Base-by-base conservation (phyloP, 2,329 filamentous ascomycete genomes). In the Thielaviopsis ethacetica region DNA sequence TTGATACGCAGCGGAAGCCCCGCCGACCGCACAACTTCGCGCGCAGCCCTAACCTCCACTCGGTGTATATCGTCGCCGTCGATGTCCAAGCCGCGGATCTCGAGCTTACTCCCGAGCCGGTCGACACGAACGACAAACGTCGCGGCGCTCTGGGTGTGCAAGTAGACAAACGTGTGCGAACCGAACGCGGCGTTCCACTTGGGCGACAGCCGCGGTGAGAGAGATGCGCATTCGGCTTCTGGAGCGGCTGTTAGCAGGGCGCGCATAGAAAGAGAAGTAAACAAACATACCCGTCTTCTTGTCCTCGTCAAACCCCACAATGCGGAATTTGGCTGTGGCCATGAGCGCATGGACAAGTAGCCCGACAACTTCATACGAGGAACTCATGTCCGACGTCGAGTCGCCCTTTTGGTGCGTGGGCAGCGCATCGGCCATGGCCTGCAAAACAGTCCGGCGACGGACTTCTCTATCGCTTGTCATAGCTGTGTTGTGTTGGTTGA, bases 271-370 rank as follows among this genome's bases (percentile, higher is more conserved):
- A 10, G 21, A 21, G 5, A 49, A 19, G 6, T 2, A 21, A 4
- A 21, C 3, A 19, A 49, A 49, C 59, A 13, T 71, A 88, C 87
- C 79, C 63, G 87, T 81, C 54, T 76, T 80, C 67, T 90, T 82
- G 57, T 91, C 88, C 70, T 97, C 89, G 54, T 85, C 80, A n/a
- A 95, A 83, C 1, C 91, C 91, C 19, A 89, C 72, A 2, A 97
- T 76, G 57, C 84, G 79, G 69, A 96, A 97, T 63, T 83, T 87
- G 2, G 91, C 81, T 9, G 84, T 83, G 24, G 81, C 69, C 83
- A 97, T 87, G 66, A 84, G 89, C 3, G 88, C 86, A 70, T 98
- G 91, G 21, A 84, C 76, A 63, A 94, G 84, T 24, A 97, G 79
- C 17, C 88, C 89, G 62, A 96, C 75, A 54, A 86, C 88, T 72